A percentile compares a stretch with the other conserved stretches of the same genome.
These are phyloP conservation scores for Dimocarpus longan DNA, from an alignment of 345 rosid genomes.

Conservation along the genomic window DNA sequence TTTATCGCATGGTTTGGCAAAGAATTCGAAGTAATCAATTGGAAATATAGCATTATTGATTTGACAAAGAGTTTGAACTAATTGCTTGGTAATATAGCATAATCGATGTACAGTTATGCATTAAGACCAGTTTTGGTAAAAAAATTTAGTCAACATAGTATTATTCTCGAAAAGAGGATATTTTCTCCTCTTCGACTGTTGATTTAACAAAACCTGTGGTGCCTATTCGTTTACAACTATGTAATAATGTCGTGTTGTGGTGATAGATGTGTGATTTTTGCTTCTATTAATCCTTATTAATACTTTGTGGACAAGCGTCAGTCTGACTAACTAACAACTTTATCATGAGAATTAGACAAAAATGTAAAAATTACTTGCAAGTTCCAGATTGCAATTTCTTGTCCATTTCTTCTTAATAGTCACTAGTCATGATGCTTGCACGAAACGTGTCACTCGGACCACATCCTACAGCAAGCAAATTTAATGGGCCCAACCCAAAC, in stretches of 20 bases:
- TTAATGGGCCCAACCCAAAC: too few relatives aligned
- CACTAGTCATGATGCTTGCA: too few relatives aligned
- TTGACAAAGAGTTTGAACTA: not conserved
- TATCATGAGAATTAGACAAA: not conserved
- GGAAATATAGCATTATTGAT: too few relatives aligned
- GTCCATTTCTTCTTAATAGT: not conserved
- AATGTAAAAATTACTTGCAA: not conserved
- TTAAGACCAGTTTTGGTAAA: too few relatives aligned
- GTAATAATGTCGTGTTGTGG: not conserved
- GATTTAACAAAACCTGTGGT: not conserved
- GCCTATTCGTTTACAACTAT: not conserved
- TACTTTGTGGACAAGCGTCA: not conserved
- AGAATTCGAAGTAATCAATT: too few relatives aligned
- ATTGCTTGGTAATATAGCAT: not conserved
- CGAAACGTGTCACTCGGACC: too few relatives aligned
- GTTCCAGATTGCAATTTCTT: not conserved
- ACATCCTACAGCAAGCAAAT: too few relatives aligned
- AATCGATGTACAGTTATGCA: too few relatives aligned
- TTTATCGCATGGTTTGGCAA: too few relatives aligned
- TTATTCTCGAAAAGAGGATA: too few relatives aligned
- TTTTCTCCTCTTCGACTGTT: not conserved
- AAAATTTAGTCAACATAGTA: too few relatives aligned
- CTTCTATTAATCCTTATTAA: not conserved
- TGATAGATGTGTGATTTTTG: not conserved
- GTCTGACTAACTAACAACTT: too few relatives aligned